Evolutionary conservation across 306 rosid genomes (phyloP).

Genomic region (Medicago lupulina): DNA sequence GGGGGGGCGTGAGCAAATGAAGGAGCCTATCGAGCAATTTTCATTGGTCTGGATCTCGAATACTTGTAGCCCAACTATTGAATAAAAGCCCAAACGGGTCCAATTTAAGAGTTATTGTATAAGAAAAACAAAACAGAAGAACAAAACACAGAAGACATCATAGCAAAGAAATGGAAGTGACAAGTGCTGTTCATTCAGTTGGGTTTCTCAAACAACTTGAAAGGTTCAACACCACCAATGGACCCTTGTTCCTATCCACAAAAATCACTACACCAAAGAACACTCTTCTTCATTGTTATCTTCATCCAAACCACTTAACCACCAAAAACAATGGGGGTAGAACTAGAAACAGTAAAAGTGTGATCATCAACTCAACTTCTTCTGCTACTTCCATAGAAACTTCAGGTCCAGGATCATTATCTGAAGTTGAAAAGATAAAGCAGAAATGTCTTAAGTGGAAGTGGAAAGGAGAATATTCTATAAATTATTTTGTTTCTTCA

Average conservation of each 20-base stretch:
- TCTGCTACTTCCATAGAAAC: slow-evolving; percentile 37
- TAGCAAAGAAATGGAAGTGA: slow-evolving; percentile 43
- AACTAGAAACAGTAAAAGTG: neutral
- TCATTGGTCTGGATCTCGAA: no score
- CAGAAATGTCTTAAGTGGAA: slow-evolving; percentile 65
- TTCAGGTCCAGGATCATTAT: slow-evolving; percentile 39
- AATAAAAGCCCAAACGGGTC: neutral
- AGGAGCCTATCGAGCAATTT: no score
- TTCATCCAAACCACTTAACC: slow-evolving; percentile 19
- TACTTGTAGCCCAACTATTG: no score
- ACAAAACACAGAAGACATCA: neutral
- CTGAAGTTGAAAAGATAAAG: slow-evolving; percentile 62
- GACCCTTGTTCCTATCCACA: slow-evolving; percentile 30
- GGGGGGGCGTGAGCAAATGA: no score
- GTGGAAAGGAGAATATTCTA: slow-evolving; percentile 76
- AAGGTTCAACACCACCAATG: slow-evolving; percentile 15
- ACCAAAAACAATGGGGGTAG: neutral
- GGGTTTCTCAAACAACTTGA: slow-evolving; percentile 22
- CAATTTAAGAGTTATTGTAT: neutral
- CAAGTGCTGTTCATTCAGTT: slow-evolving; percentile 37
- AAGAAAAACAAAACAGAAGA: neutral
- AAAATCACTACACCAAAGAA: slow-evolving; percentile 15
- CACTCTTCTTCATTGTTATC: neutral
- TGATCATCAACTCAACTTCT: slow-evolving; percentile 39
- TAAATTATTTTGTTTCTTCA: slow-evolving; percentile 73